Evolutionary conservation across 805 yeast genomes (phyloP).

Genomic region (Metschnikowia cerradonensis): DNA sequence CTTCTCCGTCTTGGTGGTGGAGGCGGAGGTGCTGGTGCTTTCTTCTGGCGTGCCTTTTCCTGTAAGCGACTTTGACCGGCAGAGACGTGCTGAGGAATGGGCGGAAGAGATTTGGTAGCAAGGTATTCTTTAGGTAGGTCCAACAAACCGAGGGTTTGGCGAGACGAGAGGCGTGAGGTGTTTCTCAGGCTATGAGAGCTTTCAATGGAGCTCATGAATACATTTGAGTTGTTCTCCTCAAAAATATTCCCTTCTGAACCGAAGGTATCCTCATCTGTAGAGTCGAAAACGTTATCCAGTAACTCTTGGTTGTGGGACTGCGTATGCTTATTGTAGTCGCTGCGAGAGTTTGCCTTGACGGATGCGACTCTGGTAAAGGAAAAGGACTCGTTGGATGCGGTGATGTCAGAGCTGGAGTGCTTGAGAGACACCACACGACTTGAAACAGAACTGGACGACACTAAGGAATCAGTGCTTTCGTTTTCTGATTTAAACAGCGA

Average conservation of each 20-base stretch:
- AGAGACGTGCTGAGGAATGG: slow-evolving; percentile 7
- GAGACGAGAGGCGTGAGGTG: neutral
- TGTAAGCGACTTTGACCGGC: slow-evolving; percentile 10
- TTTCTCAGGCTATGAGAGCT: neutral
- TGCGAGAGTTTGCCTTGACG: slow-evolving; percentile 30
- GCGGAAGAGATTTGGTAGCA: slow-evolving; percentile 21
- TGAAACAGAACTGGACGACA: neutral
- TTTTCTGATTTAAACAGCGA: neutral
- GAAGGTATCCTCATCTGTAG: neutral
- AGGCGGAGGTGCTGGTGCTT: slow-evolving; percentile 41
- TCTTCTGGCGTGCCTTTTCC: slow-evolving; percentile 30
- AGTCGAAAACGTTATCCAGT: neutral
- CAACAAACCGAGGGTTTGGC: slow-evolving; percentile 20
- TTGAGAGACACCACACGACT: slow-evolving; percentile 3
- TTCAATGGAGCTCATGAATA: slow-evolving; percentile 18
- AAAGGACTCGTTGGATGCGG: slow-evolving; percentile 15
- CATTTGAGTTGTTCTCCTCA: slow-evolving; percentile 27
- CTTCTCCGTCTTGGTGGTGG: slow-evolving; percentile 17
- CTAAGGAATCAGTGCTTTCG: slow-evolving; percentile 1
- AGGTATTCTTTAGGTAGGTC: slow-evolving; percentile 33
- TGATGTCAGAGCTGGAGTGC: slow-evolving; percentile 13
- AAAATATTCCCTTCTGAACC: slow-evolving; percentile 3
- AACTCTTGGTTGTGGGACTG: slow-evolving; percentile 23
- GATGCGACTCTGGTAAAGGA: slow-evolving; percentile 24
- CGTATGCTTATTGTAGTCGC: slow-evolving; percentile 35